Evolutionary conservation across 768 basidiomycete species (phyloP), one percentile per base, ranked within the genome.

Genomic region (Rhizopogon sp.): DNA sequence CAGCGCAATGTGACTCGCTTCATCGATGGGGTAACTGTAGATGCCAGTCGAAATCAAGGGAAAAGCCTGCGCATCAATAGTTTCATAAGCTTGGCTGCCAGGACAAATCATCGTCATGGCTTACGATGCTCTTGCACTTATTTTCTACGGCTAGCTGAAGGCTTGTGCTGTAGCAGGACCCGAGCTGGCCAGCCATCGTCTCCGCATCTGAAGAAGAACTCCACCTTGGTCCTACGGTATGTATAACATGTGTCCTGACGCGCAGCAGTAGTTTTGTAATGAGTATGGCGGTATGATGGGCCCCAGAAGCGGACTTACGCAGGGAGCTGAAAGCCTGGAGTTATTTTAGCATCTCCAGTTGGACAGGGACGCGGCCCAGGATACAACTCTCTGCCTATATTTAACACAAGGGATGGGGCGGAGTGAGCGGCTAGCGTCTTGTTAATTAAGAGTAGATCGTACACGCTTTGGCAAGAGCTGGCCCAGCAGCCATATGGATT

Each of bases 211-310:
- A 55, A 3, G 61, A 53, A 5, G 74, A 75, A 65, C 66, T 25
- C 50, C 87, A 91, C 1, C 88, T 67, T 0, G 91, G 91, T 10
- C 91, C 91, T 14, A 93, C 91, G 3, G 91, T 78, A 62, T 93
- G 91, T 41, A 93, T 89, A 56, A 93, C 75, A 64, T 86, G 76
- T 39, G 79, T 78, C 39, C 90, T 89, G 59, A 47, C 13, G 35
- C 5, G 20, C 14, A 10, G 35, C 35, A 37, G 11, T 5, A 25
- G 17, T 49, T 22, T 16, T 37, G 37, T 14, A 49, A 37, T 37
- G 14, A 49, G 5, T 14, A 25, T 5, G 14, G 11, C 7, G 3
- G 25, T 25, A 37, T 14, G 22, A 35, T 1, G 14, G 37, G 14
- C 20, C 20, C 8, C 14, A 14, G 53, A 29, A 17, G 9, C 31